Conservation (phyloP, 129 eudicot genomes). For the Saposhnikovia divaricata region DNA sequence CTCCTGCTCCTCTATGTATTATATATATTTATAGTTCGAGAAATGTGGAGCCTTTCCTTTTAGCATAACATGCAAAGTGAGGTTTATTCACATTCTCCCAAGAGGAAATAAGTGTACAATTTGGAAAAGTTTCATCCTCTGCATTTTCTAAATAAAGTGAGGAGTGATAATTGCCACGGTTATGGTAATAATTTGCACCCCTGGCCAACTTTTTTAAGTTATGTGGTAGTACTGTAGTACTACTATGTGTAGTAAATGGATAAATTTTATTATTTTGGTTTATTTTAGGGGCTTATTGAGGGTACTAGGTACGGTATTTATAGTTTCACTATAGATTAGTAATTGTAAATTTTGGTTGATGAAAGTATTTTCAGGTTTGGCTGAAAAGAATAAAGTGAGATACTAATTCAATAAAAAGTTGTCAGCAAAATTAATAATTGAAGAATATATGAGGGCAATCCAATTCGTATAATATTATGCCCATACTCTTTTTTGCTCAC, state of each 20-base stretch:
- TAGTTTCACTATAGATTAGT: no score
- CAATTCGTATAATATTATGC: neutral
- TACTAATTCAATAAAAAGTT: no score
- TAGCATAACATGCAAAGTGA: conserved; percentile 7
- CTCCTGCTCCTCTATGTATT: neutral
- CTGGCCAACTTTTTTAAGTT: neutral
- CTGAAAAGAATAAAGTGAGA: no score
- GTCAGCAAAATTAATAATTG: no score
- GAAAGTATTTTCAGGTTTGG: no score
- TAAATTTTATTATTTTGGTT: no score
- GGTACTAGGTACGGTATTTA: no score
- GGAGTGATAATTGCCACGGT: neutral
- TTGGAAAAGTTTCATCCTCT: neutral
- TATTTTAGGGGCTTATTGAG: no score
- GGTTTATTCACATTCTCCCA: conserved; percentile 22
- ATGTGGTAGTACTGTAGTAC: no score
- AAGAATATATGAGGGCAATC: neutral
- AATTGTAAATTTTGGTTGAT: no score
- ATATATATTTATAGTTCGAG: neutral
- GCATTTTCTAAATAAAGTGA: neutral
- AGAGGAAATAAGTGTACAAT: neutral
- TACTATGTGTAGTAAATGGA: no score
- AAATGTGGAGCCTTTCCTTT: neutral
- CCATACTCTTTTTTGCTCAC: neutral
- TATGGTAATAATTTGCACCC: neutral